Conservation (phyloP, 441 rosid genomes). For the Pelargonium fulgidum region DNA sequence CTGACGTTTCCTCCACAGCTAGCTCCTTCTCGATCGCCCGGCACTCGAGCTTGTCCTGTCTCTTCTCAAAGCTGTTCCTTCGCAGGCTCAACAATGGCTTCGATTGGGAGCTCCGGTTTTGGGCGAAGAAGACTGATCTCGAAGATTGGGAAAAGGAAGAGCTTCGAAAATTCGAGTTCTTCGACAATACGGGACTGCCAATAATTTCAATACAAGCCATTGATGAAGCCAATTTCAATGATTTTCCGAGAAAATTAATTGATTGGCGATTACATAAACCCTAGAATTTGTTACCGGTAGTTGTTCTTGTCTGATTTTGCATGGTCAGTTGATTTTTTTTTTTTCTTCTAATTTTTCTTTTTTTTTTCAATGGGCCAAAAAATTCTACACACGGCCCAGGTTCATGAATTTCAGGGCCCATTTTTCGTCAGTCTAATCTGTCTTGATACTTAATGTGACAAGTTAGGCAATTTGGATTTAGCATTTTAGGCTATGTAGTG, state of each 20-base stretch:
- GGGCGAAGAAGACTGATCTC: background rate
- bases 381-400: too few species aligned
- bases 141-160: background rate
- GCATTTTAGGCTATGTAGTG: too few species aligned
- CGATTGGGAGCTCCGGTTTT: background rate
- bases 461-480: too few species aligned
- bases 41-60: background rate
- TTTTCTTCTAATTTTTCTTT: too few species aligned
- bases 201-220: background rate
- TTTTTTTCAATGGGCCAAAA: too few species aligned
- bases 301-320: too few species aligned
- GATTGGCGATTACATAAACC: background rate
- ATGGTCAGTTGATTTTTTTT: too few species aligned
- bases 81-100: constrained; percentile 1
- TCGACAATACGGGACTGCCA: background rate
- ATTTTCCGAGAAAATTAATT: background rate
- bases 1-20: background rate
- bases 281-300: background rate
- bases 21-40: constrained; percentile 1
- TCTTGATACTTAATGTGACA: too few species aligned
- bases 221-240: background rate
- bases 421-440: too few species aligned
- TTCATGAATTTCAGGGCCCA: too few species aligned
- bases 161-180: background rate
- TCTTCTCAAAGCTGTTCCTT: background rate